Conservation (phyloP, 148 eudicot species). For the Vaccinium vitisidaea region DNA sequence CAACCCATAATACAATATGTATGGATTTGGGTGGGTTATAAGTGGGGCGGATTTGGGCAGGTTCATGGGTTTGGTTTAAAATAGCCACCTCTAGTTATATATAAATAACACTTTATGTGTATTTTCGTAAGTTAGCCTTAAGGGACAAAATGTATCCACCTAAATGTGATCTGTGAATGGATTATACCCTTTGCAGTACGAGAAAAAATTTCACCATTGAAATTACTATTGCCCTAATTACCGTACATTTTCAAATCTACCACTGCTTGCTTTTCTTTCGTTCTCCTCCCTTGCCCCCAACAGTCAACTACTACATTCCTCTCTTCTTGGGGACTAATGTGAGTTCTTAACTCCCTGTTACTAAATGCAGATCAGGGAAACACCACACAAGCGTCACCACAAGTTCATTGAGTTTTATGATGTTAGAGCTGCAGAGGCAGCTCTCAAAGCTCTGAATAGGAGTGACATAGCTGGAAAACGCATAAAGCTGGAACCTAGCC, state of each 20-base stretch:
- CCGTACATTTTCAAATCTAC: neutral
- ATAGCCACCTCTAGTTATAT: neutral
- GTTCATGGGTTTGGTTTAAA: too few relatives aligned
- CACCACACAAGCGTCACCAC: constrained; percentile 61
- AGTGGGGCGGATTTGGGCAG: too few relatives aligned
- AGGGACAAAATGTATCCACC: neutral
- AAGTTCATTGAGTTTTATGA: constrained; percentile 59
- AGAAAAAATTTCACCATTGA: neutral
- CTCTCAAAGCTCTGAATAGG: constrained; percentile 58
- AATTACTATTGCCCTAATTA: neutral
- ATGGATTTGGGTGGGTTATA: too few relatives aligned
- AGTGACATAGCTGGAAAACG: constrained; percentile 63
- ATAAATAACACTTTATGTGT: neutral
- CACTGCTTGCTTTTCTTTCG: neutral
- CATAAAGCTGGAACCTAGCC: constrained; percentile 61
- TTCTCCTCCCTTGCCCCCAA: neutral
- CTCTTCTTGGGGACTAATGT: neutral
- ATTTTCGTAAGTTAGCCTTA: neutral
- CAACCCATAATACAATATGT: too few relatives aligned
- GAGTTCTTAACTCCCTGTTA: neutral
- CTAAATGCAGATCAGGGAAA: constrained; percentile 53
- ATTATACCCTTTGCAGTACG: neutral
- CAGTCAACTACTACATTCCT: neutral
- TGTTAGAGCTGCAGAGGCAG: constrained; percentile 65
- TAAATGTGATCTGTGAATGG: neutral